A percentile compares a stretch with the other conserved stretches of the same genome.
phyloP scores from a whole-genome alignment of 192 early-diverging fungal species.

The Linnemannia schmuckeri region DNA sequence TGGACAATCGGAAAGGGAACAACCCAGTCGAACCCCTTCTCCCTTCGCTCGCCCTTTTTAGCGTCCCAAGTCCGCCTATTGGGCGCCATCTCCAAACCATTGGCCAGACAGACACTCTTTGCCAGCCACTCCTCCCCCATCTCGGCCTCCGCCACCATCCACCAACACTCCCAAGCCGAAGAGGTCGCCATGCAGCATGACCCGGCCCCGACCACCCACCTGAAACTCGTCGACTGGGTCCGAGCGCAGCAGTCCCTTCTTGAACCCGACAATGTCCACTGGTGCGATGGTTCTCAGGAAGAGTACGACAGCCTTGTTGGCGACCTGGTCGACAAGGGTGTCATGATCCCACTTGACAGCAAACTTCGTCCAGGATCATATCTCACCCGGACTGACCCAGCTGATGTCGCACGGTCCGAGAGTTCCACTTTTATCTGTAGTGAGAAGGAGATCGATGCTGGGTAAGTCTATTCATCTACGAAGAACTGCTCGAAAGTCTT shows the following conservation, averaged over 20 bases:
- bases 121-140: constrained; percentile 41
- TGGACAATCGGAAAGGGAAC: not conserved
- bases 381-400: constrained; percentile 43
- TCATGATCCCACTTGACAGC: constrained; percentile 44
- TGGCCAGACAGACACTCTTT: constrained; percentile 39
- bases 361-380: constrained; percentile 50
- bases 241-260: constrained; percentile 39
- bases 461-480: constrained; percentile 13
- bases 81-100: constrained; percentile 42
- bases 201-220: constrained; percentile 20
- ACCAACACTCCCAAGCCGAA: constrained; percentile 21
- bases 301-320: constrained; percentile 31
- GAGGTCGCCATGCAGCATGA: not conserved
- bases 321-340: constrained; percentile 31
- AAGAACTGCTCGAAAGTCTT: too few relatives aligned
- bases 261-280: constrained; percentile 49
- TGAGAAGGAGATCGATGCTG: constrained; percentile 32
- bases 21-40: not conserved
- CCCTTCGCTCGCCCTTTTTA: not conserved
- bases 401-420: constrained; percentile 53
- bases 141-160: constrained; percentile 32
- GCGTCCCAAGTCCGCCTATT: constrained; percentile 27
- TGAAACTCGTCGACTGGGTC: constrained; percentile 40
- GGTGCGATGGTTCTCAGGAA: constrained; percentile 51
- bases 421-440: constrained; percentile 54